These are phyloP conservation scores for Candida stauntonica DNA, from an alignment of 805 yeast genomes.

Conservation along the genomic window DNA sequence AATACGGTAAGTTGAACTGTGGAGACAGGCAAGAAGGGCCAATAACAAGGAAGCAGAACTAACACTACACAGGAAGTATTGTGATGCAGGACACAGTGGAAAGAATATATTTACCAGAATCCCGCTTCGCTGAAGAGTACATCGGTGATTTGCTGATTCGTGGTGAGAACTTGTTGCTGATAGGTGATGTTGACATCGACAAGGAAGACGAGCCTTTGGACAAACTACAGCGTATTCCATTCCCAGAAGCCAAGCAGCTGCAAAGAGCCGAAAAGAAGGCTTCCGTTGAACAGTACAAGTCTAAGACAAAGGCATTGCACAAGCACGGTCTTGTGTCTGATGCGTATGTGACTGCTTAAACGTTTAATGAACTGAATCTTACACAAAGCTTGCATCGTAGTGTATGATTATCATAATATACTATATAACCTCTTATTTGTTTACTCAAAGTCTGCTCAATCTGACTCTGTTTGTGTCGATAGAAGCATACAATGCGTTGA, in stretches of 20 bases:
- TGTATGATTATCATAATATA: constrained; percentile 1
- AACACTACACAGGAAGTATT: constrained; percentile 53
- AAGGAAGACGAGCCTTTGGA: constrained; percentile 69
- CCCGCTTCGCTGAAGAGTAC: constrained; percentile 66
- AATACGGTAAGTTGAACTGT: constrained; percentile 62
- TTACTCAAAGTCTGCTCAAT: constrained; percentile 15
- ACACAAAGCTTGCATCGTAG: too few species aligned
- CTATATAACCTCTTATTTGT: constrained; percentile 7
- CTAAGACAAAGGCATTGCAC: constrained; percentile 44
- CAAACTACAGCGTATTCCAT: constrained; percentile 53
- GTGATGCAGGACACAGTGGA: constrained; percentile 90
- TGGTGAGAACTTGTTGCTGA: constrained; percentile 92
- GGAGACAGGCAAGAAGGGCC: too few species aligned
- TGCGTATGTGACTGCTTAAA: constrained; percentile 32
- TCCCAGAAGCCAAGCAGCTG: constrained; percentile 52
- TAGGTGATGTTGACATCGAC: constrained; percentile 92
- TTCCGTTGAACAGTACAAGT: constrained; percentile 38
- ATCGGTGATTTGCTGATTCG: constrained; percentile 85
- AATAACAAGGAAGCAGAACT: too few species aligned
- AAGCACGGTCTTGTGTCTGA: constrained; percentile 55
- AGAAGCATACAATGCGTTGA: constrained; percentile 31
- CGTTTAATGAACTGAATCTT: too few species aligned
- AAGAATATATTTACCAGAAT: constrained; percentile 62
- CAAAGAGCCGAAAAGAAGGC: constrained; percentile 29
- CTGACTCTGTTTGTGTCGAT: constrained; percentile 19